Base-by-base conservation (phyloP, 495 filamentous ascomycete genomes). In the Tricharina praecox region DNA sequence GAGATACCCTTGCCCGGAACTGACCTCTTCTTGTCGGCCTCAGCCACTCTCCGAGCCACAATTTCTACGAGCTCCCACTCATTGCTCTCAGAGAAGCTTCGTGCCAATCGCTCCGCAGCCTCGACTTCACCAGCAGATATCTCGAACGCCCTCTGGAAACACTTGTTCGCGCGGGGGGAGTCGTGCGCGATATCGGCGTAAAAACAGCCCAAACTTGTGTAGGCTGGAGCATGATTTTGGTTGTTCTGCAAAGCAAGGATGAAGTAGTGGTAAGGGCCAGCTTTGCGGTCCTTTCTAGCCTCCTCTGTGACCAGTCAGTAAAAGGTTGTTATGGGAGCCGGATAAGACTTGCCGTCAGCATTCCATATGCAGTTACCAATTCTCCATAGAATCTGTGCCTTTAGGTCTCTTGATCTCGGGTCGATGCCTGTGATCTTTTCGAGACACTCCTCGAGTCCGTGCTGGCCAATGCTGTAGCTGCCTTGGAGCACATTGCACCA, bases 51-150 rank as follows among this genome's bases (percentile, higher is more conserved):
- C 60, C 88, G 85, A 10, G 90, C 79, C 24, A 96, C 75, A 5
- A 84, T 76, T 64, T 96, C 90, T 1, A 99, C 90, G 23, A 92
- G 74, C 46, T 96, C 92, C 90, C 90, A 99, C 53, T 96, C 90
- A 16, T 81, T 74, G 46, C 82, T 77, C 50, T 93, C 78, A 0
- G 92, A 86, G 57, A 93, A 99, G 1, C 74, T 75, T 34, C 71
- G 70, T 8, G 88, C 85, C 9, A 99, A 74, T 23, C 84, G 74
- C 63, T 96, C 82, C 2, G 90, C 90, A 37, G 90, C 85, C 55
- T 80, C 70, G 1, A 93, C 74, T 60, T 99, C 92, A 0, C 82
- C 75, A 0, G 85, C 63, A 0, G 92, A 99, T 8, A 96, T 67
- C 60, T 99, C 90, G 40, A 99, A 88, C 0, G 90, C 90, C 60